phyloP scores from a whole-genome alignment of 805 yeast genomes.

The Saccharomycopsis capsularis region DNA sequence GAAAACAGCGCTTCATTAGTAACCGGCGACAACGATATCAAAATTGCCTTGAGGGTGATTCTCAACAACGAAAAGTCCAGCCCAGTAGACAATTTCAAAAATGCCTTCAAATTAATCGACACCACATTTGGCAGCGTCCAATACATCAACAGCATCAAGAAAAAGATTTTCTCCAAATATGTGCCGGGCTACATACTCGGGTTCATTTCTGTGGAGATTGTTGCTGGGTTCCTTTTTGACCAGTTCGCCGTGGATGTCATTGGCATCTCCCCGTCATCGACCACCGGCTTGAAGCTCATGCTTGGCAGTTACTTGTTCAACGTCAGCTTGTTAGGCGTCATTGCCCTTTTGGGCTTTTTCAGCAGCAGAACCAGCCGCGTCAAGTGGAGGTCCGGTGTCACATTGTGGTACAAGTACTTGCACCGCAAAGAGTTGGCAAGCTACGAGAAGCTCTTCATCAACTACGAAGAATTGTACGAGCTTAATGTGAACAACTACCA shows the following conservation, averaged over 20 bases:
- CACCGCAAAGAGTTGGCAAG: constrained; percentile 31
- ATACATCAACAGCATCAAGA: constrained; percentile 7
- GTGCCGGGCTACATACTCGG: constrained; percentile 16
- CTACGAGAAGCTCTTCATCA: constrained; percentile 32
- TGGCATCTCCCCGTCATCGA: constrained; percentile 10
- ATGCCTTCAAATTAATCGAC: constrained; percentile 15
- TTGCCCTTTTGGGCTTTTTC: constrained; percentile 15
- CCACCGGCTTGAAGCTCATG: constrained; percentile 18
- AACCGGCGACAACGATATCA: constrained; percentile 8
- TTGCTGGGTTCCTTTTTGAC: constrained; percentile 8
- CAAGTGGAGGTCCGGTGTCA: constrained; percentile 33
- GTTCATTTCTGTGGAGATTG: constrained; percentile 11
- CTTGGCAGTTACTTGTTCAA: constrained; percentile 21
- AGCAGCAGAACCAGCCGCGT: constrained; percentile 17
- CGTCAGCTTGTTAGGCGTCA: constrained; percentile 17
- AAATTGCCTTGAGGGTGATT: constrained; percentile 19
- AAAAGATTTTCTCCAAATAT: constrained; percentile 11
- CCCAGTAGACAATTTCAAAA: constrained; percentile 18
- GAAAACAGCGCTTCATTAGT: neutral
- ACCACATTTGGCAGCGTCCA: constrained; percentile 15
- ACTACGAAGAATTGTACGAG: constrained; percentile 38
- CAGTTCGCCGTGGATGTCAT: constrained; percentile 3
- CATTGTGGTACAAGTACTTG: constrained; percentile 26
- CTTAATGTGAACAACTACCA: constrained; percentile 36
- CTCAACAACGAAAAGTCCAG: constrained; percentile 10